Conservation (phyloP, 2,329 filamentous ascomycete species). For the Tolypocladium sp. region DNA sequence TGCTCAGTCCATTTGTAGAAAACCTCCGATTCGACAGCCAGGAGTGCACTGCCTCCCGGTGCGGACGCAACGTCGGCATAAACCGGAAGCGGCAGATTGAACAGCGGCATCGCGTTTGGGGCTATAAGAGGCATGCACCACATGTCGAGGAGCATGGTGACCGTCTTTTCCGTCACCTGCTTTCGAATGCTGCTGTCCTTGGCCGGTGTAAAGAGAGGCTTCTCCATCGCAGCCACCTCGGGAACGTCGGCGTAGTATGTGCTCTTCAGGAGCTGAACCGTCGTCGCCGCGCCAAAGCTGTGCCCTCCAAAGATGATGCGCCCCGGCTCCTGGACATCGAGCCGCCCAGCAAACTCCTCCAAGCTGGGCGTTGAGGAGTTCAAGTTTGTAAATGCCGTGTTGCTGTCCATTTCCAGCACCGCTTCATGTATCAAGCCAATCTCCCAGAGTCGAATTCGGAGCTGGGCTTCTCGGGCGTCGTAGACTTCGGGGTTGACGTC, state of each 20-base stretch:
- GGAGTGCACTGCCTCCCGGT: conserved; percentile 47
- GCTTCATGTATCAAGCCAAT: conserved; percentile 62
- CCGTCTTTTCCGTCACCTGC: conserved; percentile 60
- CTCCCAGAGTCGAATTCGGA: conserved; percentile 73
- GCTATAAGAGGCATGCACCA: conserved; percentile 69
- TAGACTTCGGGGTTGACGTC: conserved; percentile 56
- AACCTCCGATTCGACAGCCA: conserved; percentile 65
- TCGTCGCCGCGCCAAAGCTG: conserved; percentile 69
- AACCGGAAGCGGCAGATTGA: conserved; percentile 62
- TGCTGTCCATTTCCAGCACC: conserved; percentile 55
- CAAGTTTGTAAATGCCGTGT: conserved; percentile 39
- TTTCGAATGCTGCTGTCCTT: conserved; percentile 43
- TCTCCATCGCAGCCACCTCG: conserved; percentile 35
- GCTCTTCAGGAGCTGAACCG: conserved; percentile 70
- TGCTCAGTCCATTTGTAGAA: conserved; percentile 75
- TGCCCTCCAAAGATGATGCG: conserved; percentile 70
- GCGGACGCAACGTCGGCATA: conserved; percentile 45
- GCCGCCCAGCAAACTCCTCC: conserved; percentile 45
- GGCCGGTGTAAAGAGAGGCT: conserved; percentile 53
- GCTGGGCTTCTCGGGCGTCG: conserved; percentile 57
- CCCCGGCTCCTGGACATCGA: conserved; percentile 64
- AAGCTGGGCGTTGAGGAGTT: conserved; percentile 43
- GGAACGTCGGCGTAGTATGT: conserved; percentile 55
- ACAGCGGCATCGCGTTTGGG: conserved; percentile 52
- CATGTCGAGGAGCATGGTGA: conserved; percentile 66